Evolutionary conservation across 208 protist genomes (phyloP), one percentile per base, ranked within the genome.

Genomic region (Crithidia bombi): DNA sequence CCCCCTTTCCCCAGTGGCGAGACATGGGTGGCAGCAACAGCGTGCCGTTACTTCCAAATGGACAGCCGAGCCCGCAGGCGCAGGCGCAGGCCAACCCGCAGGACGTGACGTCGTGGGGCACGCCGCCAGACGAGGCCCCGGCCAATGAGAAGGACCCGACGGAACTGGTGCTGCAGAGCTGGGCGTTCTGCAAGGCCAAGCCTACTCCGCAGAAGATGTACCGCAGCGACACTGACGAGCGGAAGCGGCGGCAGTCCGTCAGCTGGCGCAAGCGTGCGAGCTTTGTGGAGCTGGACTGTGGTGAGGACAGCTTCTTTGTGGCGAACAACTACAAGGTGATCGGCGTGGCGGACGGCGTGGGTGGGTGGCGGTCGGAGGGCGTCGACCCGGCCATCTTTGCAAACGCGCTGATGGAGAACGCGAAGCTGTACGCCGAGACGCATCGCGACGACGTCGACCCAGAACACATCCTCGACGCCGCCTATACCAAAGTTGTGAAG

Each of bases 261-360:
- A 58, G 72, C 47, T 97, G 93, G 93, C 78, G 93, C 25, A 94
- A 96, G 70, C 89, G 94, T 5, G 74, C 87, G 3, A 93, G 86
- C 65, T 97, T 95, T 56, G 85, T 96, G 50, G 94, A 95, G 75
- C 80, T 97, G 17, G 90, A 97, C 89, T 97, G 94, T 69, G 94
- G 94, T 23, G 94, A 97, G 57, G 94, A 97, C 75, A 95, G 87
- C 69, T 97, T 97, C 81, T 96, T 97, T 55, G 92, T 97, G 30
- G 78, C 90, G 25, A 96, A 96, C 78, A 96, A 83, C 43, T 94
- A 95, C 78, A 94, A 91, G 74, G 88, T 87, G 35, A 89, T 97
- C 64, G 94, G 92, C 25, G 88, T 98, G 33, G 92, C 94, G 5
- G 95, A 98, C 69, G 95, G 95, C 56, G 93, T 98, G 7, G 95